Conservation (phyloP, 352 stramenopile species). For the Globisporangium yorkense region DNA sequence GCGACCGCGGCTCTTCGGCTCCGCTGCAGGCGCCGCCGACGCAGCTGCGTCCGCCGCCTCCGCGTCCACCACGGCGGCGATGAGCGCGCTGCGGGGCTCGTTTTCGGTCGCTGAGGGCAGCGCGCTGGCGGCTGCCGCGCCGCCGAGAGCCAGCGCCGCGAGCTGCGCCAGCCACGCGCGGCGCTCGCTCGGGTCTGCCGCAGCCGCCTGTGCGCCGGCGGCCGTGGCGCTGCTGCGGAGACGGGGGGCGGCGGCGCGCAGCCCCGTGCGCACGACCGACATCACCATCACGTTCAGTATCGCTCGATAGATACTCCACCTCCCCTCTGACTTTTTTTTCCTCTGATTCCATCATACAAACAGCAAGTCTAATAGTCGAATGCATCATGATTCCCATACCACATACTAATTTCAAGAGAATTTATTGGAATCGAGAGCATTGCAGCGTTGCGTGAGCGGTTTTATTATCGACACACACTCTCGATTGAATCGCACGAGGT, state of each 20-base stretch:
- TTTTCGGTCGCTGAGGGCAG: background rate
- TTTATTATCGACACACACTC: background rate
- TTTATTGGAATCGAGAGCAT: background rate
- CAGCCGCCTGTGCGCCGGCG: background rate
- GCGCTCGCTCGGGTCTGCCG: background rate
- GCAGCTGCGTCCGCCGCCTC: slow-evolving; percentile 7
- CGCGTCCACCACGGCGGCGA: slow-evolving; percentile 7
- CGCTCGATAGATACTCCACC: background rate
- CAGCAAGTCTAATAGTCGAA: background rate
- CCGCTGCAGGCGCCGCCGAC: background rate
- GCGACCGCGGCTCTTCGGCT: slow-evolving; percentile 19
- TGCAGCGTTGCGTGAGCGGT: background rate
- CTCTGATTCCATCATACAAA: background rate
- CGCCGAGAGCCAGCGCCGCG: slow-evolving; percentile 6
- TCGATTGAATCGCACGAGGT: background rate
- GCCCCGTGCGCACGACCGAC: background rate
- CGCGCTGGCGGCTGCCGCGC: background rate
- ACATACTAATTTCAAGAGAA: no score
- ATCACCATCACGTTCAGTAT: background rate
- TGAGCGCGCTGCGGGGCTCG: slow-evolving; percentile 11
- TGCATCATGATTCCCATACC: background rate
- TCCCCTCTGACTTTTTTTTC: no score
- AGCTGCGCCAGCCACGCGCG: slow-evolving; percentile 1
- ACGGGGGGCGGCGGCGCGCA: background rate
- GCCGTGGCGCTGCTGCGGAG: background rate